Conservation (phyloP, 169 alveolate genomes). For the Plasmodium cynomolgi region DNA sequence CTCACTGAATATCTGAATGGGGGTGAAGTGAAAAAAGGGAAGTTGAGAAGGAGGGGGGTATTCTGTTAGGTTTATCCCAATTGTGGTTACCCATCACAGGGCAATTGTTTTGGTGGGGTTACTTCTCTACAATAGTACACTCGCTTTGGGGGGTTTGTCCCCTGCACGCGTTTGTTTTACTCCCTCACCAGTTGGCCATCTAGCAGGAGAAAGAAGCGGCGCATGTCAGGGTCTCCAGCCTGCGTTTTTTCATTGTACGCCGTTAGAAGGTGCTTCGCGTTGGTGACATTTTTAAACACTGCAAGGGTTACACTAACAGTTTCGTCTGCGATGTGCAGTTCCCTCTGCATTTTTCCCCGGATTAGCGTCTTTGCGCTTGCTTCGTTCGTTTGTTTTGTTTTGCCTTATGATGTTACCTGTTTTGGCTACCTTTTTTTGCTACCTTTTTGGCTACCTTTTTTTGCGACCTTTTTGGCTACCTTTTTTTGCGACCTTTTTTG, state of each 20-base stretch:
- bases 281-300: slow-evolving; percentile 68
- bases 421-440: background rate
- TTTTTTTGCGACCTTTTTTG: background rate
- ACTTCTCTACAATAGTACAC: background rate
- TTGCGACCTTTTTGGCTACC: background rate
- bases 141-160: background rate
- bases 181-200: slow-evolving; percentile 37
- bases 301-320: slow-evolving; percentile 18
- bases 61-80: background rate
- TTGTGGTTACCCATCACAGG: background rate
- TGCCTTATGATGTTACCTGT: background rate
- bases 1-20: slow-evolving; percentile 39
- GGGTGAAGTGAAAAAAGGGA: background rate
- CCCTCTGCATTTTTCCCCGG: background rate
- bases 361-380: background rate
- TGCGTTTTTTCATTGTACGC: background rate
- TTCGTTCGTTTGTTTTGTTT: background rate
- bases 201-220: slow-evolving; percentile 38
- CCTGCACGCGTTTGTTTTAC: background rate
- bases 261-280: slow-evolving; percentile 15
- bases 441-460: background rate
- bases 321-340: slow-evolving; percentile 32
- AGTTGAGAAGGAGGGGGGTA: background rate
- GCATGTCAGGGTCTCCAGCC: background rate
- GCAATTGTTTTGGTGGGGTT: background rate